Conservation (phyloP, 768 basidiomycete genomes). For the Suillus plorans region DNA sequence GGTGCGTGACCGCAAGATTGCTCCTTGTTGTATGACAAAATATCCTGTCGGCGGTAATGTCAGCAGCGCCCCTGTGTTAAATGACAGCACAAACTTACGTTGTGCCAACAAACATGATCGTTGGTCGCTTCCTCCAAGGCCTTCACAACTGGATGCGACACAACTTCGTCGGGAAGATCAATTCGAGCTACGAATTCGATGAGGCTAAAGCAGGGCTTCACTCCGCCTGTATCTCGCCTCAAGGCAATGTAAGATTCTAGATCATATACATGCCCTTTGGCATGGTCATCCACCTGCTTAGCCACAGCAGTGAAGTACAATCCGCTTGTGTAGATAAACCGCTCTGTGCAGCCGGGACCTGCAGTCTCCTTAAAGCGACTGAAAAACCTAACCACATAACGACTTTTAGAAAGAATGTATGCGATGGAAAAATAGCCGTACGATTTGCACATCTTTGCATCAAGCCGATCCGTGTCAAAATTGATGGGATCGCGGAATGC, state of each 20-base stretch:
- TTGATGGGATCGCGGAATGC: constrained; percentile 28
- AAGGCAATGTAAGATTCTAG: constrained; percentile 53
- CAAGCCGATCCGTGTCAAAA: constrained; percentile 26
- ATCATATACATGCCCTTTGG: constrained; percentile 36
- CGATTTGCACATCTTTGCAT: constrained; percentile 33
- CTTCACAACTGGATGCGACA: constrained; percentile 46
- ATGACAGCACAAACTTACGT: constrained; percentile 26
- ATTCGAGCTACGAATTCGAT: constrained; percentile 54
- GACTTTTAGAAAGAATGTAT: not conserved
- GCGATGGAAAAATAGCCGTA: constrained; percentile 17
- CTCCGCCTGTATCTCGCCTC: constrained; percentile 53
- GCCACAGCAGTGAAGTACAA: constrained; percentile 42
- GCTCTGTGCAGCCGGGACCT: constrained; percentile 38
- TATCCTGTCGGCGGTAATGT: constrained; percentile 46
- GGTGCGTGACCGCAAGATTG: constrained; percentile 67
- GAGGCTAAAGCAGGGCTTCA: constrained; percentile 42
- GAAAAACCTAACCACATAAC: constrained; percentile 32
- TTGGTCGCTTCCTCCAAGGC: constrained; percentile 47
- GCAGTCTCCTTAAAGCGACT: constrained; percentile 35
- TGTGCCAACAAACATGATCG: constrained; percentile 51
- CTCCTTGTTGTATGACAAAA: constrained; percentile 71
- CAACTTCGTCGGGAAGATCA: constrained; percentile 53
- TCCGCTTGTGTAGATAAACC: constrained; percentile 39
- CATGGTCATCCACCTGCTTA: constrained; percentile 43
- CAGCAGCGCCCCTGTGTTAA: not conserved